phyloP scores from a whole-genome alignment of 768 basidiomycete genomes.

The Xerocomus brunneocitrinus region DNA sequence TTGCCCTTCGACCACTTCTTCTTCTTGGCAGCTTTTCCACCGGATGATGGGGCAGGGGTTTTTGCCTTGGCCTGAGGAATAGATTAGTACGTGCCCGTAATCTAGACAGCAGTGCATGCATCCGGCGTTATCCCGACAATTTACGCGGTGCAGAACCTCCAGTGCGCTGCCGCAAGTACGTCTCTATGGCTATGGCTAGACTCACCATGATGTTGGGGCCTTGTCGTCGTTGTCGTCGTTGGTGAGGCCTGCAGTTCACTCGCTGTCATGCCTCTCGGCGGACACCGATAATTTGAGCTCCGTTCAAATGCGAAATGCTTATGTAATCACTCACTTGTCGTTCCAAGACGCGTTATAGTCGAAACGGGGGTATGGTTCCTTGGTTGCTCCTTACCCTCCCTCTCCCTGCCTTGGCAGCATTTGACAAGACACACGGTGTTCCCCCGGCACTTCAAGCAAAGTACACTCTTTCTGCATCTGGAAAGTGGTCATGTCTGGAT shows the following conservation, averaged over 20 bases:
- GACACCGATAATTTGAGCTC: constrained; percentile 20
- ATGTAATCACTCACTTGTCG: constrained; percentile 16
- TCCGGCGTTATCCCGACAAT: constrained; percentile 20
- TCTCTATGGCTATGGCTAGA: neutral
- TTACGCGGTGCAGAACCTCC: neutral
- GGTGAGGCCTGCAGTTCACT: constrained; percentile 1
- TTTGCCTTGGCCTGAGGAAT: constrained; percentile 70
- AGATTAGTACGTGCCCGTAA: constrained; percentile 13
- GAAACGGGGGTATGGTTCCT: constrained; percentile 37
- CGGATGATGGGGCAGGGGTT: constrained; percentile 57
- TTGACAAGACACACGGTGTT: constrained; percentile 56
- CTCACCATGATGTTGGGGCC: constrained; percentile 30
- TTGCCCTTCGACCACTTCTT: constrained; percentile 99
- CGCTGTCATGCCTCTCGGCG: constrained; percentile 7
- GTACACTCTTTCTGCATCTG: constrained; percentile 49
- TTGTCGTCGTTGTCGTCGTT: constrained; percentile 16
- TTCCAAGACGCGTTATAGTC: neutral
- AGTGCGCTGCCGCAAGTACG: neutral
- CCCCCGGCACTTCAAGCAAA: constrained; percentile 48
- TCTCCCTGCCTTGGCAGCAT: constrained; percentile 36
- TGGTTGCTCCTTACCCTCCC: constrained; percentile 44
- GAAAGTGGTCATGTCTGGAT: constrained; percentile 76
- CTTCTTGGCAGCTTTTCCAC: constrained; percentile 93
- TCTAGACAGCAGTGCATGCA: constrained; percentile 16
- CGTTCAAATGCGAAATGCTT: constrained; percentile 14